A percentile compares a stretch with the other conserved stretches of the same genome.
Conservation (phyloP, 2,329 filamentous ascomycete species). For the Neonectria hederae region DNA sequence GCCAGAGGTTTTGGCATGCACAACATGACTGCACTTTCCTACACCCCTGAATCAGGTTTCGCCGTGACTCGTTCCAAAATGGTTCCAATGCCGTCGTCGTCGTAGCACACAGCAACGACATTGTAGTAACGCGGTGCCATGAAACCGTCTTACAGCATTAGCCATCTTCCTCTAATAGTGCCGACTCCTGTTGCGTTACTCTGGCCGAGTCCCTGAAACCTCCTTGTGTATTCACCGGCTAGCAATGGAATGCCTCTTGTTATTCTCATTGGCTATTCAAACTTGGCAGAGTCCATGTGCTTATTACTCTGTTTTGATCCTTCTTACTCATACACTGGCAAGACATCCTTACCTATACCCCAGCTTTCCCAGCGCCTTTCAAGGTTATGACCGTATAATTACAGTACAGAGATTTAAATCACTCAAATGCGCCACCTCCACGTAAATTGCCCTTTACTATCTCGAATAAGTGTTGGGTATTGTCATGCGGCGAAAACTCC, state of each 20-base stretch:
- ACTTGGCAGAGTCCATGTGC: neutral
- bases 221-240: neutral
- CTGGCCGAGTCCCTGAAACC: neutral
- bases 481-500: neutral
- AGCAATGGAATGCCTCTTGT: neutral
- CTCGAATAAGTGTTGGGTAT: neutral
- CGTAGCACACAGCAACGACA: neutral
- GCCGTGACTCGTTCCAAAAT: neutral
- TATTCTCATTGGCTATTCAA: constrained; percentile 6
- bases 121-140: neutral
- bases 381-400: neutral
- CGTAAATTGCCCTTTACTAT: neutral
- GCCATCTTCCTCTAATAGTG: neutral
- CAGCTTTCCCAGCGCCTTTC: neutral
- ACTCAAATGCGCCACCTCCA: neutral
- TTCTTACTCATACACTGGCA: neutral
- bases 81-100: constrained; percentile 1
- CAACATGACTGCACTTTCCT: neutral
- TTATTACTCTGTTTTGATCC: neutral
- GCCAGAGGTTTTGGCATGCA: neutral
- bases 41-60: neutral
- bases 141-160: neutral
- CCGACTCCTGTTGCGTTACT: neutral
- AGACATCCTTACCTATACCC: too few species aligned
- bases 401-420: neutral